phyloP scores from a whole-genome alignment of 495 filamentous ascomycete species.

The Niebla homalea region DNA sequence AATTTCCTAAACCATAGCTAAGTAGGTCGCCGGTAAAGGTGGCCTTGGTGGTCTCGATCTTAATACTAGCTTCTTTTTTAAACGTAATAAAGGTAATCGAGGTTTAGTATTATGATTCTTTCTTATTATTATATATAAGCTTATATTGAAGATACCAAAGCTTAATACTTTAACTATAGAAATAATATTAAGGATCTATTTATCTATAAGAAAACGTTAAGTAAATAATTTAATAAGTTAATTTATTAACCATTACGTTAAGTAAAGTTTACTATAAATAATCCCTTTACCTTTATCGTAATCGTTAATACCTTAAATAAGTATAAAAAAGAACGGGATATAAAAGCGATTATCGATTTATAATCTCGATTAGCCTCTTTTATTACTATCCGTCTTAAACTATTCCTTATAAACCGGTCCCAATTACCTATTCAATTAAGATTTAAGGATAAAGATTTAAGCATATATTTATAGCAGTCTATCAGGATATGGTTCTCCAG shows the following conservation, averaged over 20 bases:
- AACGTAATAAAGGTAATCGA: background rate
- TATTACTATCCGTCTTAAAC: background rate
- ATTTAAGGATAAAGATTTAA: background rate
- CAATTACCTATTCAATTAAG: constrained; percentile 3
- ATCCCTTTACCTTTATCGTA: background rate
- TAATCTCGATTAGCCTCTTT: background rate
- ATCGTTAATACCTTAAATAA: background rate
- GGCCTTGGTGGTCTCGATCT: background rate
- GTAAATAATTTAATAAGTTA: constrained; percentile 3
- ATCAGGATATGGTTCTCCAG: constrained; percentile 5
- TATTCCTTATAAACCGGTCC: constrained; percentile 3
- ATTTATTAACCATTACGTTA: background rate
- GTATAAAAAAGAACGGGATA: background rate
- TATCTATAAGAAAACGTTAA: background rate
- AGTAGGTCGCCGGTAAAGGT: background rate
- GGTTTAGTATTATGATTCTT: constrained; percentile 3
- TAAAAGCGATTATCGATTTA: constrained; percentile 1
- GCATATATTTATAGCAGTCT: background rate
- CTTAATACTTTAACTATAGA: background rate
- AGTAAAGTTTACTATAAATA: background rate
- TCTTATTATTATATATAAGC: background rate
- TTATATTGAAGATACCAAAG: constrained; percentile 4
- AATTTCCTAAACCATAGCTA: constrained; percentile 1
- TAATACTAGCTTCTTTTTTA: constrained; percentile 5
- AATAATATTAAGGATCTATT: background rate